Percentiles rank a stretch among this genome's conserved stretches.
phyloP scores from a whole-genome alignment of 441 rosid species.

The Breynia disticha region DNA sequence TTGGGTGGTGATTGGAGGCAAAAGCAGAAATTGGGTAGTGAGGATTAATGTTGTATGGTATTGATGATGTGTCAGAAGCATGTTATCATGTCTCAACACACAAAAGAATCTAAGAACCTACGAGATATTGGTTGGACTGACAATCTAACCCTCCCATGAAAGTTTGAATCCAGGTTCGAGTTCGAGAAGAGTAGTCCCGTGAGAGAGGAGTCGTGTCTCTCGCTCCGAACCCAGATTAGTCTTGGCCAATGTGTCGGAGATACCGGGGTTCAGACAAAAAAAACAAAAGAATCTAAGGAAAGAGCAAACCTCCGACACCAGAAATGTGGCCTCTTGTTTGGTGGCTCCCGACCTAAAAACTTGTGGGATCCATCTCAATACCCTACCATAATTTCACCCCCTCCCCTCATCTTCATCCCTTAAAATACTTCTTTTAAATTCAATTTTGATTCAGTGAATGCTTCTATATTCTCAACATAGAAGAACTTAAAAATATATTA shows the following conservation, averaged over 20 bases:
- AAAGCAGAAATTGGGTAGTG: slow-evolving; percentile 1
- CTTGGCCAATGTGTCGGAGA: too few relatives aligned
- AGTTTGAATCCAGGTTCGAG: too few relatives aligned
- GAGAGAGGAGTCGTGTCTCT: too few relatives aligned
- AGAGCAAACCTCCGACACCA: slow-evolving; percentile 21
- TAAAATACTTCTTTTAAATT: background rate
- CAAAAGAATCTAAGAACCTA: too few relatives aligned
- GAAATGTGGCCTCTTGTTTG: slow-evolving; percentile 30
- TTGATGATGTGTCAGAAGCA: background rate
- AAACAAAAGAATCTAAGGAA: slow-evolving; percentile 16
- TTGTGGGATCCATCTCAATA: slow-evolving; percentile 17
- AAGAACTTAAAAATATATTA: too few relatives aligned
- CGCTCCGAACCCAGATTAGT: too few relatives aligned
- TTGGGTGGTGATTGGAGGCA: too few relatives aligned
- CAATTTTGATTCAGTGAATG: slow-evolving; percentile 7
- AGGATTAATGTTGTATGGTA: background rate
- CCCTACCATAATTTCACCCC: slow-evolving; percentile 19
- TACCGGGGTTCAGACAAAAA: too few relatives aligned
- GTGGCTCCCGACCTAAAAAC: slow-evolving; percentile 29
- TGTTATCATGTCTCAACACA: background rate
- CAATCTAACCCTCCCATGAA: too few relatives aligned
- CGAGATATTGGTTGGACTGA: too few relatives aligned
- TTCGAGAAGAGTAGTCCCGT: too few relatives aligned
- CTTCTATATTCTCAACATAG: too few relatives aligned
- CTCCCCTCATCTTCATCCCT: slow-evolving; percentile 10